A percentile compares a stretch with the other conserved stretches of the same genome.
Evolutionary conservation across 108 stramenopile genomes (phyloP).

Genomic region (Craspedostauros australis): DNA sequence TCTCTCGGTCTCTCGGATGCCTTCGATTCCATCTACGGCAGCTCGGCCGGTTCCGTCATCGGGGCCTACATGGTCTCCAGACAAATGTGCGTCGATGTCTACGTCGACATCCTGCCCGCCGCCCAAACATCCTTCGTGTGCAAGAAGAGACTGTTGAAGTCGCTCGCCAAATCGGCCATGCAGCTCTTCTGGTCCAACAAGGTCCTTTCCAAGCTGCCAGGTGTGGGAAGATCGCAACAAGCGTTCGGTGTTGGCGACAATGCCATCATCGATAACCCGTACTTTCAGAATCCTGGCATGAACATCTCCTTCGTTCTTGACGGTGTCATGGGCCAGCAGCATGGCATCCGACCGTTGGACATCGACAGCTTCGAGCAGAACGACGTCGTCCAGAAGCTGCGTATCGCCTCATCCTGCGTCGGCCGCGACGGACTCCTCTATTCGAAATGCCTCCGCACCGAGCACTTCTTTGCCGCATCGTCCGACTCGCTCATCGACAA

Average conservation of each 20-base stretch:
- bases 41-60: slow-evolving; percentile 67
- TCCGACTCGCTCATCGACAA: slow-evolving; percentile 2
- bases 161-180: too few species aligned
- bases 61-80: slow-evolving; percentile 72
- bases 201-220: too few species aligned
- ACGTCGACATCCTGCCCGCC: slow-evolving; percentile 61
- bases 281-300: slow-evolving; percentile 49
- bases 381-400: slow-evolving; percentile 45
- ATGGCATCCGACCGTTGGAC: slow-evolving; percentile 69
- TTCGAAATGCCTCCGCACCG: slow-evolving; percentile 49
- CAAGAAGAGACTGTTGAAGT: slow-evolving; percentile 32
- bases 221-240: too few species aligned
- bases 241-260: too few species aligned
- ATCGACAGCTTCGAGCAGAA: slow-evolving; percentile 63
- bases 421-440: slow-evolving; percentile 35
- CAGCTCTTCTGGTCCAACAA: too few species aligned
- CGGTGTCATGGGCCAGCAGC: slow-evolving; percentile 54
- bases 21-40: slow-evolving; percentile 71
- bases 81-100: slow-evolving; percentile 78
- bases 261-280: too few species aligned
- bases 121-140: slow-evolving; percentile 61
- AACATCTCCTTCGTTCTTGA: slow-evolving; percentile 76
- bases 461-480: slow-evolving; percentile 54
- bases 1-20: slow-evolving; percentile 66
- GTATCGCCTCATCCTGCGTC: slow-evolving; percentile 57